These are phyloP conservation scores for Collybia nuda DNA, from an alignment of 768 basidiomycete genomes.

Conservation along the genomic window DNA sequence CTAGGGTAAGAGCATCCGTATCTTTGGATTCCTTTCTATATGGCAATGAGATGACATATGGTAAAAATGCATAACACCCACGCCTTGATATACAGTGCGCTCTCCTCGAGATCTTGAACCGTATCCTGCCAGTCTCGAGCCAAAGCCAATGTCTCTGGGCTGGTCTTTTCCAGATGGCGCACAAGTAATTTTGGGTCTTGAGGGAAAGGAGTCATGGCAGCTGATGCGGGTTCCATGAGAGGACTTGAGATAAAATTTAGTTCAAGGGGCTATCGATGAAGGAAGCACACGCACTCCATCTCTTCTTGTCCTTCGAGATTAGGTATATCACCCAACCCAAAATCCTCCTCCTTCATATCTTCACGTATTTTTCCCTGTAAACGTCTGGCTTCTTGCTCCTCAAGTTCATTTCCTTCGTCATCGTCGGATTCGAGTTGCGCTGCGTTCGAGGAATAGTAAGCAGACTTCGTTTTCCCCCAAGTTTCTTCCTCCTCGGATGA, in stretches of 20 bases:
- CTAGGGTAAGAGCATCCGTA: constrained; percentile 55
- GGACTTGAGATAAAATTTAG: constrained; percentile 24
- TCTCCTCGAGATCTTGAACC: constrained; percentile 47
- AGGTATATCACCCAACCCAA: constrained; percentile 69
- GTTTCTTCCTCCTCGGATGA: constrained; percentile 64
- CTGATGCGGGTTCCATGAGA: constrained; percentile 34
- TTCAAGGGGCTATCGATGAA: not conserved
- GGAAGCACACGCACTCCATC: constrained; percentile 27
- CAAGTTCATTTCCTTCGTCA: constrained; percentile 85
- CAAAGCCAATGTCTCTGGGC: constrained; percentile 76
- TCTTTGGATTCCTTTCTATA: constrained; percentile 48
- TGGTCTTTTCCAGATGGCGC: constrained; percentile 70
- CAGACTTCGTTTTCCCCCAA: constrained; percentile 80
- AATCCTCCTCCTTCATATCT: constrained; percentile 75
- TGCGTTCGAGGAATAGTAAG: constrained; percentile 88
- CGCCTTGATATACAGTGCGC: constrained; percentile 55
- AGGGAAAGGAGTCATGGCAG: constrained; percentile 35
- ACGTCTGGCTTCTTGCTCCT: constrained; percentile 83
- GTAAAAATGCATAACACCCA: constrained; percentile 27
- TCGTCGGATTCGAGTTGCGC: constrained; percentile 80
- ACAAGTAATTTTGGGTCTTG: constrained; percentile 61
- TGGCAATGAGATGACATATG: not conserved
- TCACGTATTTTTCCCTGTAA: constrained; percentile 77
- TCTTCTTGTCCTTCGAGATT: constrained; percentile 33
- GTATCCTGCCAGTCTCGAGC: constrained; percentile 85